Conservation (phyloP, 129 eudicot genomes). For the carrot (Daucus carota) region DNA sequence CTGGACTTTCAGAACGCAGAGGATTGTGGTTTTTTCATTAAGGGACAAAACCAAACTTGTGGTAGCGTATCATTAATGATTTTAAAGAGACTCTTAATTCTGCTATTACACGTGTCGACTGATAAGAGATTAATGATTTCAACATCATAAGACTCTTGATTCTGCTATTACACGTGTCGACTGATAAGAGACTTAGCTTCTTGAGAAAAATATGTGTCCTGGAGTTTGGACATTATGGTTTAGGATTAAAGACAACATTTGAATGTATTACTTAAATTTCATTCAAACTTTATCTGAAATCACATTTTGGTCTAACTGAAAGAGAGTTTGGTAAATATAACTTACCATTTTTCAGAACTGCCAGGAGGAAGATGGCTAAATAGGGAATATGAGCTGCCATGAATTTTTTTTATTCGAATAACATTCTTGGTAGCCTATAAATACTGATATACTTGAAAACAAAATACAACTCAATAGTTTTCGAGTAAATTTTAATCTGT, state of each 20-base stretch:
- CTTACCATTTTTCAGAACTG: slow-evolving; percentile 3
- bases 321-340: background rate
- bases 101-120: no score
- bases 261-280: background rate
- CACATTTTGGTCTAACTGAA: background rate
- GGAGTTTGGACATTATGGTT: background rate
- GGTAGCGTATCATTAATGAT: background rate
- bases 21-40: background rate
- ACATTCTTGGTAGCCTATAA: slow-evolving; percentile 5
- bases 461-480: background rate
- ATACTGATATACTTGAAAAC: background rate
- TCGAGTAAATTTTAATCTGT: background rate
- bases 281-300: background rate
- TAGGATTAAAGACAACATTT: background rate
- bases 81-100: no score
- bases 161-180: slow-evolving; percentile 6
- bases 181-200: background rate
- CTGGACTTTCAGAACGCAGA: slow-evolving; percentile 14
- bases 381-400: slow-evolving; percentile 12
- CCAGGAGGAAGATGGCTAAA: slow-evolving; percentile 17
- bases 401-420: background rate
- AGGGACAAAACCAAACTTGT: background rate
- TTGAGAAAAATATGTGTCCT: background rate
- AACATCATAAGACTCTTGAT: background rate
- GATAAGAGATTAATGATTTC: no score